Evolutionary conservation across 106 monocot genomes (phyloP), one percentile per base, ranked within the genome.

Genomic region (Ottelia alismoides): DNA sequence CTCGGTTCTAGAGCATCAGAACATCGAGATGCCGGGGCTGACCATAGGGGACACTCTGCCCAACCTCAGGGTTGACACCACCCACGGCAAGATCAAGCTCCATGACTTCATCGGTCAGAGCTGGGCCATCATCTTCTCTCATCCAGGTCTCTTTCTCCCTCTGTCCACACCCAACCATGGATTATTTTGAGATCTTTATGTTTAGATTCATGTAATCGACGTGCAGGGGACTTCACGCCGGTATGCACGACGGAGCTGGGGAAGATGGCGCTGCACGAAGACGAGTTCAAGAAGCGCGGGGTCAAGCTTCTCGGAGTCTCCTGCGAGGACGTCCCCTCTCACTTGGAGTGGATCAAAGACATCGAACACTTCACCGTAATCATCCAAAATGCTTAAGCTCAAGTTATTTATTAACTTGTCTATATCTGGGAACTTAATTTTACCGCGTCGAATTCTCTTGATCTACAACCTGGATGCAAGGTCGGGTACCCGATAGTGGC

Each of bases 171-270:
- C n/a, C n/a, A n/a, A n/a, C n/a, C n/a, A n/a, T n/a, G n/a, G n/a
- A n/a, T n/a, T n/a, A n/a, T n/a, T n/a, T n/a, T n/a, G n/a, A n/a
- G n/a, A n/a, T n/a, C n/a, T n/a, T n/a, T n/a, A n/a, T n/a, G n/a
- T n/a, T n/a, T n/a, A n/a, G n/a, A n/a, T n/a, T n/a, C n/a, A n/a
- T n/a, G n/a, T n/a, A n/a, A n/a, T n/a, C n/a, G n/a, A n/a, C n/a
- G n/a, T n/a, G n/a, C 55, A 86, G 87, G 65, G 24, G 89, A 90
- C 64, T 90, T 90, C 74, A 84, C 84, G 19, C 89, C 84, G 27
- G 80, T 84, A 20, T 90, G 80, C 80, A 84, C 84, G 28, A 90
- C 84, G 49, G 89, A 90, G 70, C 65, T 90, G 64, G 73, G 67
- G 46, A 76, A 68, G 69, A 77, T 84, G 80, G 83, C 83, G 29